Evolutionary conservation across 805 yeast genomes (phyloP), one percentile per base, ranked within the genome.

Genomic region (Nakazawaea ambrosiae): DNA sequence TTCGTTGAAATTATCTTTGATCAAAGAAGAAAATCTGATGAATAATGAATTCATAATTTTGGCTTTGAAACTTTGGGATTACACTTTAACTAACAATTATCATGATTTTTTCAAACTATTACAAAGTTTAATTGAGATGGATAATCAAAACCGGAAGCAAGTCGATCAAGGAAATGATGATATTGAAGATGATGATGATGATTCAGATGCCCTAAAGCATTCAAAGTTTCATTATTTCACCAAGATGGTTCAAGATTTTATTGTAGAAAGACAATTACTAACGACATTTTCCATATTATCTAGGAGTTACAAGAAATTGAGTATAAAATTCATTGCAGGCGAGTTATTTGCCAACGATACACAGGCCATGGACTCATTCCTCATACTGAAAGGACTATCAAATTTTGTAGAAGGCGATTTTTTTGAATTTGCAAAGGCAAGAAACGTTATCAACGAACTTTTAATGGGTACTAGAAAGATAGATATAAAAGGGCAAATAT

Each of bases 401-500:
- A 43, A 51, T 22, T 66, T 49, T 36, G 37, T 50, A 17, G 49
- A 45, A 2, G 49, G 42, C 15, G 32, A 42, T 2, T 32, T 33
- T 11, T 47, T 59, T 24, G 58, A 57, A 18, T 53, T 61, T 20
- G 36, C 41, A 19, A 36, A 41, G 24, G 51, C 60, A 6, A 42
- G 49, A 38, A 17, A 39, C 49, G 14, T 59, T 53, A 30, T 33
- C 34, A 7, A 28, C 53, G 12, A 51, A 38, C 22, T 40, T 55
- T 43, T 57, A 47, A 33, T 61, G 58, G 24, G 36, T 10, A 68
- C 69, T 47, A 73, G 63, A 42, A 80, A 69, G 51, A 78, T 89
- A 11, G 97, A 89, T 53, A 88, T 90, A 44, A 89, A 89, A 63
- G 97, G 97, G 1, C 97, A 89, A 58, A 68, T 78, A 6, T 79